Evolutionary conservation across 225 moss, liverwort and hornwort species (phyloP).

Genomic region (Sphagnum tenellum): DNA sequence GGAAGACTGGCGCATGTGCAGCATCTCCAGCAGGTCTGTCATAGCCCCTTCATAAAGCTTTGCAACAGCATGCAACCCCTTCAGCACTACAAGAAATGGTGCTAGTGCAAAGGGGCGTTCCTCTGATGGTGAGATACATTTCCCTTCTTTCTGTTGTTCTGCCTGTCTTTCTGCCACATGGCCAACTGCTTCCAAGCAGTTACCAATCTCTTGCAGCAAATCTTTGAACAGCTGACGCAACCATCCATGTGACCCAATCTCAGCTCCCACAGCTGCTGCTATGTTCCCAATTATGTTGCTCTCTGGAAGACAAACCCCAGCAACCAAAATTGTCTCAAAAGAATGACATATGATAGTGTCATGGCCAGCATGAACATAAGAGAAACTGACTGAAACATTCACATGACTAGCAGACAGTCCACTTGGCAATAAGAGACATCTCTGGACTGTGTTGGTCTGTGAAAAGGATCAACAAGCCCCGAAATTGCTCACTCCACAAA

Average conservation of each 20-base stretch:
- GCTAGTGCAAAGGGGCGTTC: conserved; percentile 76
- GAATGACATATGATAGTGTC: conserved; percentile 7
- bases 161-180: conserved; percentile 29
- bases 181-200: conserved; percentile 58
- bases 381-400: neutral
- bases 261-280: conserved; percentile 45
- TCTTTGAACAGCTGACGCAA: conserved; percentile 65
- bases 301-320: too few species aligned
- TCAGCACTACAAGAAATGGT: conserved; percentile 78
- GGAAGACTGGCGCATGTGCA: conserved; percentile 36
- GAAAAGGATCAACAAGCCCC: too few species aligned
- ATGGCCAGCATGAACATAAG: conserved; percentile 21
- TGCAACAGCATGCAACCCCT: conserved; percentile 84
- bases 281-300: conserved; percentile 10
- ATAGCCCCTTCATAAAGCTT: conserved; percentile 86
- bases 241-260: conserved; percentile 92
- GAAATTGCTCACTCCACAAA: too few species aligned
- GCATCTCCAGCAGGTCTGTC: conserved; percentile 62
- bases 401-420: too few species aligned
- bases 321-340: too few species aligned
- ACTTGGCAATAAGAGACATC: too few species aligned
- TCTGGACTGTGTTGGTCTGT: too few species aligned
- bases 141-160: conserved; percentile 20
- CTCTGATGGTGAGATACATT: conserved; percentile 30
- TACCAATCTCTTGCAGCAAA: conserved; percentile 57